Percentiles rank a stretch among this genome's conserved stretches.
Evolutionary conservation across 345 rosid species (phyloP).

Genomic region (Eutrema yunnanense): DNA sequence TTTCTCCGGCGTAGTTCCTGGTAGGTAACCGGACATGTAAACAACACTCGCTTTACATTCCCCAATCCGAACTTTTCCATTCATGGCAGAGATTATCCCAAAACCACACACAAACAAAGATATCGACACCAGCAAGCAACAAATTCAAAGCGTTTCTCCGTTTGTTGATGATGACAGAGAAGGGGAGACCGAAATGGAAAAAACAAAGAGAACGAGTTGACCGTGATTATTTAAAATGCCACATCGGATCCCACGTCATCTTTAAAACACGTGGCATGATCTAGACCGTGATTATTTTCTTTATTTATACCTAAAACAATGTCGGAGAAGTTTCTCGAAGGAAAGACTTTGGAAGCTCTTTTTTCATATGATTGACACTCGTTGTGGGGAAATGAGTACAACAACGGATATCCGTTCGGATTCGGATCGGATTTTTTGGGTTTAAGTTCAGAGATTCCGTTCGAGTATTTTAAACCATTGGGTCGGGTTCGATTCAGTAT

Average conservation of each 20-base stretch:
- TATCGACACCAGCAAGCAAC: background rate
- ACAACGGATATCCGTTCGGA: too few relatives aligned
- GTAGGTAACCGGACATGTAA: conserved; percentile 77
- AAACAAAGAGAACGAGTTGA: conserved; percentile 3
- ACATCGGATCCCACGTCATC: conserved; percentile 47
- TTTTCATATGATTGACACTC: conserved; percentile 13
- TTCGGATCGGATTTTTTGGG: too few relatives aligned
- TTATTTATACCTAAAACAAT: background rate
- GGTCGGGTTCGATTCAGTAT: too few relatives aligned
- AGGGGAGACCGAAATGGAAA: background rate
- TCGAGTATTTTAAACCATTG: too few relatives aligned
- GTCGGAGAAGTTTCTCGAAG: conserved; percentile 55
- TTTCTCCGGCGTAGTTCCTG: conserved; percentile 56
- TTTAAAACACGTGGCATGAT: conserved; percentile 29
- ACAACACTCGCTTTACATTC: conserved; percentile 33
- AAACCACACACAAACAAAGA: background rate
- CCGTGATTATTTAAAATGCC: too few relatives aligned
- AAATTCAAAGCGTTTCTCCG: background rate
- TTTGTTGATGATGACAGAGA: background rate
- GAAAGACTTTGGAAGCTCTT: background rate
- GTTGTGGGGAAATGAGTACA: too few relatives aligned
- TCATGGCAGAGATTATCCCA: conserved; percentile 18
- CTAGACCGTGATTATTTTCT: conserved; percentile 31
- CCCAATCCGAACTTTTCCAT: conserved; percentile 32
- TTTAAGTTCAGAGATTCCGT: too few relatives aligned